These are phyloP conservation scores for Abeoforma whisleri DNA, from an alignment of 78 protist genomes.

Conservation along the genomic window DNA sequence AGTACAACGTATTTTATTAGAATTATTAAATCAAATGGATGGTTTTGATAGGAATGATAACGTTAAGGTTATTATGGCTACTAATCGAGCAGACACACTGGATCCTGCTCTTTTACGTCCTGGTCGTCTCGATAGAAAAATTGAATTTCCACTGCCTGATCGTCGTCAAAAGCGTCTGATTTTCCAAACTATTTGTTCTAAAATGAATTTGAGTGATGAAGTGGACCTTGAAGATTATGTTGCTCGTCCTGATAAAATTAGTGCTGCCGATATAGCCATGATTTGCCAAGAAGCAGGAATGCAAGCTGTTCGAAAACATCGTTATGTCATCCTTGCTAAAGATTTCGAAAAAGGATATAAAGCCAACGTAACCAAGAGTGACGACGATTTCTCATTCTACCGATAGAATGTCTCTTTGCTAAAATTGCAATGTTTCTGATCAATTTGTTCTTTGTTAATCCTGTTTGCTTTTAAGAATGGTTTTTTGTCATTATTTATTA, in stretches of 20 bases:
- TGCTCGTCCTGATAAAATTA: conserved; percentile 87
- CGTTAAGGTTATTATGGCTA: conserved; percentile 99
- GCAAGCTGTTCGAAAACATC: conserved; percentile 98
- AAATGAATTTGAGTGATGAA: conserved; percentile 96
- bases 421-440: too few species aligned
- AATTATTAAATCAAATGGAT: conserved; percentile 99
- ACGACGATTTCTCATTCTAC: conserved; percentile 44
- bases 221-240: conserved; percentile 98
- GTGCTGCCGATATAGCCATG: conserved; percentile 92
- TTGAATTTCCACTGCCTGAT: conserved; percentile 67
- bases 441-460: too few species aligned
- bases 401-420: too few species aligned
- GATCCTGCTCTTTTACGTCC: conserved; percentile 99
- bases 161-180: conserved; percentile 96
- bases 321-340: conserved; percentile 90
- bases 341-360: conserved; percentile 87
- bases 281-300: conserved; percentile 98
- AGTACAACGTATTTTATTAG: conserved; percentile 98
- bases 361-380: conserved; percentile 22
- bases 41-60: conserved; percentile 96
- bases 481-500: too few species aligned
- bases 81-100: conserved; percentile 98
- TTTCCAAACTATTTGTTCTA: conserved; percentile 76
- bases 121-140: conserved; percentile 92
- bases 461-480: too few species aligned